phyloP scores from a whole-genome alignment of 345 rosid species.

The Iberis pinnata region DNA sequence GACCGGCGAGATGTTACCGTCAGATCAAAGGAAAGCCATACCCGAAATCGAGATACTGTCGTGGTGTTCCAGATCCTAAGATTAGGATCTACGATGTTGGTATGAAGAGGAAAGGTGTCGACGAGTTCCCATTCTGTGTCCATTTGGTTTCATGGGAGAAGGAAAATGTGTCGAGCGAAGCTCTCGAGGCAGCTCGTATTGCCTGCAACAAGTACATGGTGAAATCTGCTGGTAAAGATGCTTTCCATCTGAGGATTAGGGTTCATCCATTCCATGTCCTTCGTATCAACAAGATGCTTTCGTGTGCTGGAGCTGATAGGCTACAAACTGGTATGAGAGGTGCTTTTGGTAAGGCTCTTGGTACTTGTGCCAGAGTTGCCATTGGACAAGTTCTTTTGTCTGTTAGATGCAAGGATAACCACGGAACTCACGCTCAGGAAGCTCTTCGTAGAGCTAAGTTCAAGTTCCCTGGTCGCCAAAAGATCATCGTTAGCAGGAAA shows the following conservation, averaged over 20 bases:
- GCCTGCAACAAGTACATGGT: constrained; percentile 56
- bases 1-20: constrained; percentile 36
- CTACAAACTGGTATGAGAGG: constrained; percentile 57
- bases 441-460: constrained; percentile 54
- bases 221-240: constrained; percentile 52
- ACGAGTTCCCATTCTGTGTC: constrained; percentile 51
- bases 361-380: constrained; percentile 43
- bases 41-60: neutral
- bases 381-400: constrained; percentile 51
- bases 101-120: constrained; percentile 54
- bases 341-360: constrained; percentile 53
- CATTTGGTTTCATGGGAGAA: constrained; percentile 56
- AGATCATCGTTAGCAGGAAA: constrained; percentile 56
- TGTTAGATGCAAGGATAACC: constrained; percentile 44
- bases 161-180: constrained; percentile 53
- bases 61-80: constrained; percentile 27
- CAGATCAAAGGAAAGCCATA: constrained; percentile 45
- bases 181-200: constrained; percentile 52
- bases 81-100: constrained; percentile 57
- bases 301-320: constrained; percentile 60
- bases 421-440: constrained; percentile 45
- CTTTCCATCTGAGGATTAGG: constrained; percentile 44
- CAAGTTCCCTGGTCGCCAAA: constrained; percentile 57
- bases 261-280: constrained; percentile 55
- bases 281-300: constrained; percentile 59